Conservation (phyloP, 352 stramenopile genomes). For the Phytophthora syringae region DNA sequence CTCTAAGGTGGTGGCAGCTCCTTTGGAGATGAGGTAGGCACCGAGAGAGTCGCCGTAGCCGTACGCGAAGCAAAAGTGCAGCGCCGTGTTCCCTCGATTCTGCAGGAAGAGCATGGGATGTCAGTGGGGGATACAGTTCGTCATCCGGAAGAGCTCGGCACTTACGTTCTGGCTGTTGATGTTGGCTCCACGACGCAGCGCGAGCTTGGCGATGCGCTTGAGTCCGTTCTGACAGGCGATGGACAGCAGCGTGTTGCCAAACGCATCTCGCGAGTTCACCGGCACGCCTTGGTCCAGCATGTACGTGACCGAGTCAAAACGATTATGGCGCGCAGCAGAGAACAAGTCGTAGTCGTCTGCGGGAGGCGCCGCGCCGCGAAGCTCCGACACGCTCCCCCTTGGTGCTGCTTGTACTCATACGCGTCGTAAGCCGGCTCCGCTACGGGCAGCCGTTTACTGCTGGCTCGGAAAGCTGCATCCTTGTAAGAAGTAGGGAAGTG, state of each 20-base stretch:
- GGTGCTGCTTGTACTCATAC: slow-evolving; percentile 45
- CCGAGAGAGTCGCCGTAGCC: slow-evolving; percentile 88
- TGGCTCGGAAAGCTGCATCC: slow-evolving; percentile 27
- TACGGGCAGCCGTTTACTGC: slow-evolving; percentile 24
- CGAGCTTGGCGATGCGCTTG: slow-evolving; percentile 89
- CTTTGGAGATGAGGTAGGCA: slow-evolving; percentile 90
- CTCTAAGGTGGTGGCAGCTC: slow-evolving; percentile 68
- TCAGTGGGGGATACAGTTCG: neutral
- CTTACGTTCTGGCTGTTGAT: slow-evolving; percentile 89
- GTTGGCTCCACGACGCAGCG: slow-evolving; percentile 82
- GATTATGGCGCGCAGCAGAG: slow-evolving; percentile 85
- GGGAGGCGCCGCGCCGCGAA: slow-evolving; percentile 25
- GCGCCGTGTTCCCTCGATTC: slow-evolving; percentile 85
- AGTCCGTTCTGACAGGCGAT: slow-evolving; percentile 93
- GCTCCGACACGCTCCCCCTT: slow-evolving; percentile 9
- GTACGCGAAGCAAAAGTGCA: slow-evolving; percentile 93
- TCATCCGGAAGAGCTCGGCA: slow-evolving; percentile 1
- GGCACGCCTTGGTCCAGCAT: slow-evolving; percentile 88
- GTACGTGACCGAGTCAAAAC: slow-evolving; percentile 81
- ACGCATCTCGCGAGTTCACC: slow-evolving; percentile 75
- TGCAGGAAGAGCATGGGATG: slow-evolving; percentile 23
- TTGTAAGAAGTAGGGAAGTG: slow-evolving; percentile 24
- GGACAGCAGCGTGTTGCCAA: slow-evolving; percentile 88
- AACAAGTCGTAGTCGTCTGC: slow-evolving; percentile 84
- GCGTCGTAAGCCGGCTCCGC: slow-evolving; percentile 22